These are phyloP conservation scores for Aureobasidium sp. DNA, from an alignment of 2,329 filamentous ascomycete genomes.

Conservation along the genomic window DNA sequence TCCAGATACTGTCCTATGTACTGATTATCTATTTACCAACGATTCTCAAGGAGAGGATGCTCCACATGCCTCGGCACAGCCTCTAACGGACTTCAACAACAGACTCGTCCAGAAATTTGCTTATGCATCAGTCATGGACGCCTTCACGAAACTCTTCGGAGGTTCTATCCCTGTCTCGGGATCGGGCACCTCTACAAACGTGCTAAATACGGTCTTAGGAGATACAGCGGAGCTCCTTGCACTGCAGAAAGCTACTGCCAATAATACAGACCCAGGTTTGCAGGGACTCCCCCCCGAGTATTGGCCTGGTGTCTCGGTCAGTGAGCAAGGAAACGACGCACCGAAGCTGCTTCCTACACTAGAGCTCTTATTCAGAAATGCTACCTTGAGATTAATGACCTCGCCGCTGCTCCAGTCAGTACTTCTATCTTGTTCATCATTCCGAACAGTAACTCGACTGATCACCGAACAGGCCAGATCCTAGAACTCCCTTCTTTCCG, in stretches of 20 bases:
- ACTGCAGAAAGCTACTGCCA: background rate
- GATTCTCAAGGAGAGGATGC: too few relatives aligned
- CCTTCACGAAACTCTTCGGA: background rate
- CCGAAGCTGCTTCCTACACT: background rate
- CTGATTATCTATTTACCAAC: background rate
- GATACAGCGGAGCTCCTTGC: background rate
- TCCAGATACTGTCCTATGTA: background rate
- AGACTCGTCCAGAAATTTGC: background rate
- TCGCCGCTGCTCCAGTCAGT: background rate
- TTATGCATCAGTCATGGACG: background rate
- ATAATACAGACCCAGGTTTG: too few relatives aligned
- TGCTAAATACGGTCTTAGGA: background rate
- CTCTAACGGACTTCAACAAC: background rate
- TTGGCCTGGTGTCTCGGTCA: background rate
- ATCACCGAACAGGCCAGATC: background rate
- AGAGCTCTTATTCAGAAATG: background rate
- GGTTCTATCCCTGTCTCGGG: background rate
- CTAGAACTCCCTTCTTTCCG: background rate
- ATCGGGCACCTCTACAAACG: background rate
- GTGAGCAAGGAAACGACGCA: background rate
- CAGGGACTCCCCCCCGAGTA: too few relatives aligned
- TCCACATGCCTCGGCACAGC: too few relatives aligned
- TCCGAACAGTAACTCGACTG: too few relatives aligned
- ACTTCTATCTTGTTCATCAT: background rate
- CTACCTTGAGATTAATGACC: background rate